Evolutionary conservation across 192 early-diverging fungal species (phyloP), one percentile per base, ranked within the genome.

Genomic region (Linnemannia exigua): DNA sequence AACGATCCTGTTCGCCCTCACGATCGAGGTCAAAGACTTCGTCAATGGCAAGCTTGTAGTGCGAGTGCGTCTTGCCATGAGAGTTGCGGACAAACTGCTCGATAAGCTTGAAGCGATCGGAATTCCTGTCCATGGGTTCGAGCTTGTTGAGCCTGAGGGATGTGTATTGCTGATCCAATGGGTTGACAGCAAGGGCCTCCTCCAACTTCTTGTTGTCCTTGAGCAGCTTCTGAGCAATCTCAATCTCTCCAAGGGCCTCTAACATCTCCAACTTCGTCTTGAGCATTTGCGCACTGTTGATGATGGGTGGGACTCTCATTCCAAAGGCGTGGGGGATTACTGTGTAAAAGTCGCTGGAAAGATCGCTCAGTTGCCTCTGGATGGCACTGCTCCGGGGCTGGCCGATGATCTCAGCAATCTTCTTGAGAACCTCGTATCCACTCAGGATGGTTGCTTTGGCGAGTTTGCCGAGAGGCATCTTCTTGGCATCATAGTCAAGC

Each of bases 391-490:
- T 48, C 1, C 16, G 73, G 12, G 70, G 15, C 14, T 52, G 31
- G 37, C 76, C 36, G 11, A 93, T 35, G 44, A 88, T 90, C 6
- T 88, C 85, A 31, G 90, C 79, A 44, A 97, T 90, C 74, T 87
- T 36, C 51, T 91, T 91, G 54, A 97, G 86, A 37, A 93, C 90
- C 17, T 87, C 38, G 69, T 92, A 92, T 38, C 92, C 94, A 66
- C 90, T 79, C 33, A 91, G 83, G 58, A 96, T 92, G 15, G 90
- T 91, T 0, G 73, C 76, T 74, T 95, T 93, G 41, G 91, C 92
- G 8, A 96, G 88, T 75, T 96, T 94, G 41, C 96, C 96, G 8
- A 96, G 85, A 8, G 95, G 96, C 89, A 96, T 90, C 82, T 94
- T 95, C 38, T 93, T 90, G 44, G 93, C 90, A 77, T 95, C 92